A percentile compares a stretch with the other conserved stretches of the same genome.
These are phyloP conservation scores for Talaromyces marneffei DNA, from an alignment of 2,329 filamentous ascomycete species.

Conservation along the genomic window DNA sequence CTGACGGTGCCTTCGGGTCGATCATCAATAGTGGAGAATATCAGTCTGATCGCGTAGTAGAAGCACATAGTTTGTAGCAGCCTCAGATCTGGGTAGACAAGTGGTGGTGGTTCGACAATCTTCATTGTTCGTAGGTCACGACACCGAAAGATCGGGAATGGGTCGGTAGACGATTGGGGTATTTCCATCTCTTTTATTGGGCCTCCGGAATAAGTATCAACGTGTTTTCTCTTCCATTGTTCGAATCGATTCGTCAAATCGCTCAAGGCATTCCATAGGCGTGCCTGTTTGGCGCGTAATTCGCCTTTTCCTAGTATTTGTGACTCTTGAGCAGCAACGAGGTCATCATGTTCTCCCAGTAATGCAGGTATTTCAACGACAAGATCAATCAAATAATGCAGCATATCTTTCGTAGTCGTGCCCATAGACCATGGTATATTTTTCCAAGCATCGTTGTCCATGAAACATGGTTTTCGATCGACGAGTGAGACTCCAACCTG, in stretches of 20 bases:
- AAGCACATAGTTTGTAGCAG: slow-evolving; percentile 34
- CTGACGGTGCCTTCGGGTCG: slow-evolving; percentile 26
- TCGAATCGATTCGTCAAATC: slow-evolving; percentile 27
- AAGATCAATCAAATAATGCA: slow-evolving; percentile 34
- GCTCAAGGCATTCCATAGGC: slow-evolving; percentile 31
- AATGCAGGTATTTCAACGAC: slow-evolving; percentile 31
- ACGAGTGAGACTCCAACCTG: slow-evolving; percentile 29
- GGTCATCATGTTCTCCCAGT: slow-evolving; percentile 27
- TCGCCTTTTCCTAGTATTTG: slow-evolving; percentile 27
- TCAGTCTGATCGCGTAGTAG: slow-evolving; percentile 29
- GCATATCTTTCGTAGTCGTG: slow-evolving; percentile 32
- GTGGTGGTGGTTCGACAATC: slow-evolving; percentile 24
- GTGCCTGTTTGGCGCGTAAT: slow-evolving; percentile 26
- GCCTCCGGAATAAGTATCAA: slow-evolving; percentile 29
- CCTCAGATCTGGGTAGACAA: slow-evolving; percentile 32
- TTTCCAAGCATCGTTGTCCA: slow-evolving; percentile 35
- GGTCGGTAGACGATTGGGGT: slow-evolving; percentile 17
- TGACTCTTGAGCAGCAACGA: slow-evolving; percentile 21
- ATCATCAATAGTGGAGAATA: slow-evolving; percentile 31
- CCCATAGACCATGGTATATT: slow-evolving; percentile 35
- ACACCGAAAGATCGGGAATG: slow-evolving; percentile 30
- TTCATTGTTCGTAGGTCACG: slow-evolving; percentile 31
- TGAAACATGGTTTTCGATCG: slow-evolving; percentile 29
- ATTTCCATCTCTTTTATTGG: slow-evolving; percentile 24
- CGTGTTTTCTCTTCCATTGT: slow-evolving; percentile 29